Evolutionary conservation across 441 rosid species (phyloP).

Genomic region (Theobroma grandiflorum): DNA sequence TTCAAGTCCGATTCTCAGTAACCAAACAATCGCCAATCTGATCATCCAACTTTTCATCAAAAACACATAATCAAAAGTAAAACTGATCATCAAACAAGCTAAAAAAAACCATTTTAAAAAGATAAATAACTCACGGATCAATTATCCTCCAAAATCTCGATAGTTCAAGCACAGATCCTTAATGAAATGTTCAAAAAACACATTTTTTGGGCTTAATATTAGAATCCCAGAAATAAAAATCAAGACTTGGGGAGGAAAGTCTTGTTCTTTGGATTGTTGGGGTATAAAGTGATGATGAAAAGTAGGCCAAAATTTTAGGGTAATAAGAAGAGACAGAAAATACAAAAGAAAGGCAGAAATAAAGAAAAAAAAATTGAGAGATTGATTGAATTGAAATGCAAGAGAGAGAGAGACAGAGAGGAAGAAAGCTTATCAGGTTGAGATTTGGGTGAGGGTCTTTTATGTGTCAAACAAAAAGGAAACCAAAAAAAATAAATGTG

Average conservation of each 20-base stretch:
- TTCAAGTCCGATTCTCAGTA: constrained; percentile 20
- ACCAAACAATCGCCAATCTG: constrained; percentile 30
- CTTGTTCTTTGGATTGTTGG: constrained; percentile 6
- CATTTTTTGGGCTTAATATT: not conserved
- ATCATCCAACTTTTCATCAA: constrained; percentile 36
- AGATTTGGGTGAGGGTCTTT: constrained; percentile 23
- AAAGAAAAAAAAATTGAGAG: not conserved
- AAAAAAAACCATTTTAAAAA: not conserved
- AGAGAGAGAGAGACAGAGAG: not conserved
- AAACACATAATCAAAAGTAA: not conserved
- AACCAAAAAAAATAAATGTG: not conserved
- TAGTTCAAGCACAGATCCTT: constrained; percentile 25
- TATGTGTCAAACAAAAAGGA: constrained; percentile 11
- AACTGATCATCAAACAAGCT: constrained; percentile 40
- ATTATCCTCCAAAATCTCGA: constrained; percentile 36
- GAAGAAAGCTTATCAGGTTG: constrained; percentile 15
- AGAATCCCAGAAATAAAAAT: constrained; percentile 9
- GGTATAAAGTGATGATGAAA: constrained; percentile 1
- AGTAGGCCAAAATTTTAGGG: constrained; percentile 15
- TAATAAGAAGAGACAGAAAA: not conserved
- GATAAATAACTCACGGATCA: constrained; percentile 47
- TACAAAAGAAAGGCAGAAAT: not conserved
- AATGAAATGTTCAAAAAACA: not conserved
- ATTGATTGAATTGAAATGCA: constrained; percentile 12
- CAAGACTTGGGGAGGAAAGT: not conserved